These are phyloP conservation scores for Fusarium protoensiforme DNA, from an alignment of 2,329 filamentous ascomycete genomes.

Conservation along the genomic window DNA sequence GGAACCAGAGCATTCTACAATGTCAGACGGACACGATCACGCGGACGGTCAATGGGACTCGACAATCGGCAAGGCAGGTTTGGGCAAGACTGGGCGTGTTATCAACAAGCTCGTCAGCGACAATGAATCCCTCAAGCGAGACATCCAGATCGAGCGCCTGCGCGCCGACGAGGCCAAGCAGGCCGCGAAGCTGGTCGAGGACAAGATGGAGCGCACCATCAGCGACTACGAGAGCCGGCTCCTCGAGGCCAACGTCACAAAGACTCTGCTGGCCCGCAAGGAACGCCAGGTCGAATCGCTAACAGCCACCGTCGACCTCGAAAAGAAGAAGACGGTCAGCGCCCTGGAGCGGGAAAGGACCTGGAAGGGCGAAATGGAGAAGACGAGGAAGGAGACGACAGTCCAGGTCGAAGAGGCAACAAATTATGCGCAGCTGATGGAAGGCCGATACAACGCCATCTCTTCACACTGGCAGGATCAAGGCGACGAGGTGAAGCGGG, in stretches of 20 bases:
- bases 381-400: slow-evolving; percentile 67
- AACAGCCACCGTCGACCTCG: slow-evolving; percentile 70
- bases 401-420: slow-evolving; percentile 74
- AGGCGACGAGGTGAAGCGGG: slow-evolving; percentile 68
- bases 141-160: slow-evolving; percentile 73
- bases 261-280: slow-evolving; percentile 75
- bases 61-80: slow-evolving; percentile 74
- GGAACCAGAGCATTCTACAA: slow-evolving; percentile 38
- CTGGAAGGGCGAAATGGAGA: slow-evolving; percentile 74
- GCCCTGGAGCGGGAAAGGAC: slow-evolving; percentile 69
- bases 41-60: slow-evolving; percentile 67
- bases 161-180: slow-evolving; percentile 78
- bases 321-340: slow-evolving; percentile 69
- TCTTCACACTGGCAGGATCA: slow-evolving; percentile 75
- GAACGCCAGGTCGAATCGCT: slow-evolving; percentile 80
- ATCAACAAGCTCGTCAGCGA: slow-evolving; percentile 86
- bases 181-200: slow-evolving; percentile 73
- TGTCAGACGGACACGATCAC: slow-evolving; percentile 50
- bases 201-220: slow-evolving; percentile 76
- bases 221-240: slow-evolving; percentile 76
- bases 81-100: slow-evolving; percentile 80
- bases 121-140: slow-evolving; percentile 80
- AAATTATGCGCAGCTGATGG: slow-evolving; percentile 72
- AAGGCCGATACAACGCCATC: slow-evolving; percentile 76
- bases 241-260: slow-evolving; percentile 77